Base-by-base conservation (phyloP, 148 eudicot species). In the Amaranthus cruentus region DNA sequence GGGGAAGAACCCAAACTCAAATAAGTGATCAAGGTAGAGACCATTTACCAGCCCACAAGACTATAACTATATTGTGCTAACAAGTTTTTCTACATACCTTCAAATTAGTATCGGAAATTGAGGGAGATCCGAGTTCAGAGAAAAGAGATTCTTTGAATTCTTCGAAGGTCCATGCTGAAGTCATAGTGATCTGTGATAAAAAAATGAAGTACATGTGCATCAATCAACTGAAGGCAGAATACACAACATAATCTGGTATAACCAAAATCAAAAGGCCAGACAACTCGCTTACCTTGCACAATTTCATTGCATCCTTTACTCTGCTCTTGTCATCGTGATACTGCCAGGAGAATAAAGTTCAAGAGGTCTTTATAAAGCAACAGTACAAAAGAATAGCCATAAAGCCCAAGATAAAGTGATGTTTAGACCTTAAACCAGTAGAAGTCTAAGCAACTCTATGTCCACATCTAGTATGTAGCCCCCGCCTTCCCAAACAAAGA, bases 311-410 rank as follows among this genome's bases (percentile, higher is more conserved):
- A 78, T 95, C 99, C 81, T 95, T 95, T 65, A 95, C 46, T 54
- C 89, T 83, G 70, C 80, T 80, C 80, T 90, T 95, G 82, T 95
- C 99, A 55, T 90, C 96, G 72, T 88, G 90, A 71, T 92, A 95
- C 99, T 95, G 94, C 60, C 74, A 77, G 60, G 57, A 57, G 50
- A 61, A 69, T 14, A 77, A 68, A 44, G 74, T 15, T 77, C 59
- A 75, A 28, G 70, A 53, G 62, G 8, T 54, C 75, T 18, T 44
- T 52, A 44, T 21, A 74, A 6, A 53, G 13, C 21, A 74, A 61
- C 15, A 28, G 38, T 6, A 55, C 42, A 58, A 71, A 28, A 15
- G 49, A 57, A 42, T 13, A 21, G 55, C 48, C 50, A 60, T 53
- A 58, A 9, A 72, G 28, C 8, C 56, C 47, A 55, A 28, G 48